Percentiles rank a stretch among this genome's conserved stretches.
Evolutionary conservation across 495 filamentous ascomycete genomes (phyloP).

Genomic region (Daldinia grandis): DNA sequence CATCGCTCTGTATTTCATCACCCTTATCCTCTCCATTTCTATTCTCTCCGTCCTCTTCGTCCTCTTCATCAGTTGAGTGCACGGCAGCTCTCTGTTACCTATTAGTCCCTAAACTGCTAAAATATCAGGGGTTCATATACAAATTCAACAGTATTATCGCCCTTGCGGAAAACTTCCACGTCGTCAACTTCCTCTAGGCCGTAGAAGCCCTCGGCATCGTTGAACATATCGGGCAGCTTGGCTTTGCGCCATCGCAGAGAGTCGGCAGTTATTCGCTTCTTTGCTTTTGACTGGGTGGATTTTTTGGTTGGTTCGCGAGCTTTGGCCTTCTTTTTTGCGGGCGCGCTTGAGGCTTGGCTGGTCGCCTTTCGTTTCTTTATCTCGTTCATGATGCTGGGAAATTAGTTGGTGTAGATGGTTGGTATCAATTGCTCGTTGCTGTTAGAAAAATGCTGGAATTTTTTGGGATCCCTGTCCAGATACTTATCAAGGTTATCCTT

Average conservation of each 20-base stretch:
- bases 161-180: constrained; percentile 77
- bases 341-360: constrained; percentile 35
- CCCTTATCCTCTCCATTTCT: background rate
- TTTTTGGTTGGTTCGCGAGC: constrained; percentile 17
- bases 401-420: constrained; percentile 2
- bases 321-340: constrained; percentile 63
- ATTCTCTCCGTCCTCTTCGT: constrained; percentile 42
- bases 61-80: constrained; percentile 7
- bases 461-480: constrained; percentile 30
- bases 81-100: constrained; percentile 24
- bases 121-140: constrained; percentile 46
- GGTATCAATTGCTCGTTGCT: constrained; percentile 6
- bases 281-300: constrained; percentile 37
- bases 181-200: constrained; percentile 92
- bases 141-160: constrained; percentile 60
- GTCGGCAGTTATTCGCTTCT: constrained; percentile 60
- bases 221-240: constrained; percentile 81
- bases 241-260: constrained; percentile 84
- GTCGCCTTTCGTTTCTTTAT: constrained; percentile 58
- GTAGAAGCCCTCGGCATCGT: constrained; percentile 94
- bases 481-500: constrained; percentile 19
- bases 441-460: constrained; percentile 26
- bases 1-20: constrained; percentile 30
- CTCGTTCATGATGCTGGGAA: constrained; percentile 41
- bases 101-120: constrained; percentile 22